Conservation (phyloP, 352 stramenopile species). For the Nothophytophthora sp. region DNA sequence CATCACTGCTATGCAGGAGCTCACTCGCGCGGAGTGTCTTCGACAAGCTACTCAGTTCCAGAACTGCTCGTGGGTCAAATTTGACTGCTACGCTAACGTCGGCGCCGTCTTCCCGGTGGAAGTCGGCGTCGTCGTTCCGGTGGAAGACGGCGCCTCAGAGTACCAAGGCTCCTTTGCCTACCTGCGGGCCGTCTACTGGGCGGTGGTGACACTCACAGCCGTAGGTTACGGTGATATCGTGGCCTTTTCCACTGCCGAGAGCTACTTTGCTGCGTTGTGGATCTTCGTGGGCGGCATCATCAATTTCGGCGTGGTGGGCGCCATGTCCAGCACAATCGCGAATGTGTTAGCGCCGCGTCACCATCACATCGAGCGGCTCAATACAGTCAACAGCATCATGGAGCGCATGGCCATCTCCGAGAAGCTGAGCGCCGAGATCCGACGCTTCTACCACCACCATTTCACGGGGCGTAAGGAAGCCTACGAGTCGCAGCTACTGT, state of each 20-base stretch:
- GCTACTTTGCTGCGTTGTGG: slow-evolving; percentile 71
- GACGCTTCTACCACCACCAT: slow-evolving; percentile 73
- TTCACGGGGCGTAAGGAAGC: slow-evolving; percentile 58
- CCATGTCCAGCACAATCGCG: slow-evolving; percentile 81
- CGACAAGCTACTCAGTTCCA: slow-evolving; percentile 45
- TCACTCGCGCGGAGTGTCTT: slow-evolving; percentile 38
- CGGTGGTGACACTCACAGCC: slow-evolving; percentile 64
- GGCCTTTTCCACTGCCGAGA: slow-evolving; percentile 73
- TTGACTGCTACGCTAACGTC: slow-evolving; percentile 72
- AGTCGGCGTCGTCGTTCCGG: slow-evolving; percentile 24
- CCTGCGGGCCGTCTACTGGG: slow-evolving; percentile 75
- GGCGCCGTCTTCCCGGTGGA: slow-evolving; percentile 48
- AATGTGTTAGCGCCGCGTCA: slow-evolving; percentile 65
- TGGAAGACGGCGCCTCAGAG: slow-evolving; percentile 31
- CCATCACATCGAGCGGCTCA: slow-evolving; percentile 71
- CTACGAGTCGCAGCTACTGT: slow-evolving; percentile 73
- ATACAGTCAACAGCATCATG: slow-evolving; percentile 64
- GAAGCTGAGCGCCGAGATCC: slow-evolving; percentile 56
- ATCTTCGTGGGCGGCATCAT: slow-evolving; percentile 76
- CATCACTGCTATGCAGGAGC: not conserved
- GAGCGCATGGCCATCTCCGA: slow-evolving; percentile 59
- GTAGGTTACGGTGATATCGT: slow-evolving; percentile 81
- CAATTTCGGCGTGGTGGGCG: slow-evolving; percentile 78
- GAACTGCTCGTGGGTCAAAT: slow-evolving; percentile 77
- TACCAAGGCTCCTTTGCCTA: slow-evolving; percentile 68